Evolutionary conservation across 371 early-diverging fungal species (phyloP).

Genomic region (Rhizopus stolonifer): DNA sequence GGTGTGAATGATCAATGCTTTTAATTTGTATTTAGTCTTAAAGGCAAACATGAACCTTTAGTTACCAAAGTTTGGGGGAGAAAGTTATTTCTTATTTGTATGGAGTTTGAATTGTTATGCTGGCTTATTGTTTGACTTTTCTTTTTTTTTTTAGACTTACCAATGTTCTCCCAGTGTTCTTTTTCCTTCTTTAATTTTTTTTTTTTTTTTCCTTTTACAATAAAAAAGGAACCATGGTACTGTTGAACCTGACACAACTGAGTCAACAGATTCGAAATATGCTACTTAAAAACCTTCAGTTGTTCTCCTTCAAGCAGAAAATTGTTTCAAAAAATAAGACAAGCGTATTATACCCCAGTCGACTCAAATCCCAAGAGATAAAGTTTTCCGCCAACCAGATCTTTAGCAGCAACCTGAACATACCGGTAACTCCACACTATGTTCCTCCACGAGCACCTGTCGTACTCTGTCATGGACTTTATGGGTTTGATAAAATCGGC

Average conservation of each 20-base stretch:
- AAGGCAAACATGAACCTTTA: no score
- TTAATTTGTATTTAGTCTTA: no score
- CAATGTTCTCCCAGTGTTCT: neutral
- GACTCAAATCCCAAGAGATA: neutral
- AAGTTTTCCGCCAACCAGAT: neutral
- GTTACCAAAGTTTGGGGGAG: no score
- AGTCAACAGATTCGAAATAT: neutral
- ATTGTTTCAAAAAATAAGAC: neutral
- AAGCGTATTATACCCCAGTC: neutral
- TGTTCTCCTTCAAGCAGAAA: neutral
- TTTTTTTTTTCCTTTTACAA: neutral
- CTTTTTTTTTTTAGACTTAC: no score
- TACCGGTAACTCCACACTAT: constrained; percentile 63
- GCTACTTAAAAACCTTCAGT: neutral
- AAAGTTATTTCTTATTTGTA: no score
- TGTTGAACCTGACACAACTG: neutral
- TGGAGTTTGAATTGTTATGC: no score
- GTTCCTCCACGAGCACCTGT: constrained; percentile 80
- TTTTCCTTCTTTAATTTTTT: neutral
- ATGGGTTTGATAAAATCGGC: constrained; percentile 84
- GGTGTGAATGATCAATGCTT: no score
- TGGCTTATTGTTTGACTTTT: neutral
- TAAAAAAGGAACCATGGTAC: neutral
- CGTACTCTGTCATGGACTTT: constrained; percentile 89
- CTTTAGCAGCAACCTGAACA: neutral